Evolutionary conservation across 768 basidiomycete genomes (phyloP).

Genomic region (Terana coerulea): DNA sequence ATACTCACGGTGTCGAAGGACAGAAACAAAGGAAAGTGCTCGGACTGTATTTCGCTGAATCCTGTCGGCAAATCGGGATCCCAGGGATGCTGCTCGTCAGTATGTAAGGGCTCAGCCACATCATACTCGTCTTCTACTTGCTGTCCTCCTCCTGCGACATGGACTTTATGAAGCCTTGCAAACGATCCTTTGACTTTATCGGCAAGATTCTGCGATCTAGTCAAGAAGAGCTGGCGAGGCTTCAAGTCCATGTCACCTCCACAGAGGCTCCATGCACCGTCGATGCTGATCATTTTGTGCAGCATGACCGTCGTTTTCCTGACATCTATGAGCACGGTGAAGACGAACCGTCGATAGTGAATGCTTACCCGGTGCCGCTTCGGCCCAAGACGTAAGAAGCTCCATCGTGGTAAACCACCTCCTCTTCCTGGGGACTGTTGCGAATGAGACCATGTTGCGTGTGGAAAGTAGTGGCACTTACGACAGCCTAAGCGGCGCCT

Average conservation of each 20-base stretch:
- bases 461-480: constrained; percentile 12
- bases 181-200: constrained; percentile 72
- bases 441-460: background rate
- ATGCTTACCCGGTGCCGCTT: constrained; percentile 66
- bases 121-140: no score
- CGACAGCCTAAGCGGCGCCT: constrained; percentile 27
- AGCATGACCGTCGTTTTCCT: constrained; percentile 79
- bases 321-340: background rate
- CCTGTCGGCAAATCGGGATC: constrained; percentile 39
- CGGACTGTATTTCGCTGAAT: constrained; percentile 53
- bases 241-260: constrained; percentile 32
- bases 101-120: background rate
- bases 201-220: constrained; percentile 62
- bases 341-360: background rate
- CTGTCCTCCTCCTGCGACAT: constrained; percentile 22
- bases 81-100: constrained; percentile 17
- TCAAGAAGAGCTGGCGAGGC: constrained; percentile 70
- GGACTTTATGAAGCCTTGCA: constrained; percentile 39
- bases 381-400: constrained; percentile 68
- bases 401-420: constrained; percentile 52
- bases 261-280: constrained; percentile 45
- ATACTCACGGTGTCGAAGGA: constrained; percentile 57
- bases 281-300: constrained; percentile 70
- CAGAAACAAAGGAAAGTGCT: constrained; percentile 67
- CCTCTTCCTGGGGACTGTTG: constrained; percentile 41